These are phyloP conservation scores for Pseudevernia furfuracea DNA, from an alignment of 495 filamentous ascomycete species.

Conservation along the genomic window DNA sequence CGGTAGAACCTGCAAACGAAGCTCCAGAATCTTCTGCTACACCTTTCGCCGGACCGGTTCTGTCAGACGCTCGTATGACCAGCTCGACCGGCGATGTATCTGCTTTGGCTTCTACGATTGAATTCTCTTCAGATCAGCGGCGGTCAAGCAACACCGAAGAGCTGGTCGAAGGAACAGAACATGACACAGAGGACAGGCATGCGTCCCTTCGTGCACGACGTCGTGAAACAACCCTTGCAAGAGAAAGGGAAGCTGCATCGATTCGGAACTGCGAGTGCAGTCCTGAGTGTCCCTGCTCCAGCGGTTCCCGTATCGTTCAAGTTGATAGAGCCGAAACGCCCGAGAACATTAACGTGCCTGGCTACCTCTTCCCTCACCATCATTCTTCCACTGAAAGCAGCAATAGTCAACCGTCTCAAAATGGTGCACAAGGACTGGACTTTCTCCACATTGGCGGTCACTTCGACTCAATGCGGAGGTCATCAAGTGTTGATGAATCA, in stretches of 20 bases:
- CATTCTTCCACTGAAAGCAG: constrained; percentile 1
- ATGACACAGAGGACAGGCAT: constrained; percentile 1
- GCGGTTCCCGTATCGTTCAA: background rate
- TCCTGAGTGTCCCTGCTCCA: background rate
- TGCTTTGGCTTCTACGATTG: background rate
- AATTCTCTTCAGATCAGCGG: background rate
- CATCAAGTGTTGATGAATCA: constrained; percentile 1
- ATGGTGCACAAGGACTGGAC: background rate
- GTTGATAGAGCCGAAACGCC: background rate
- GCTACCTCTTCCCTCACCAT: background rate
- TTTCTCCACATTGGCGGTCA: background rate
- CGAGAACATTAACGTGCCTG: background rate
- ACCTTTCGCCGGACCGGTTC: too few species aligned
- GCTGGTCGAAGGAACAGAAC: background rate
- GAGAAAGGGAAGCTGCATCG: background rate
- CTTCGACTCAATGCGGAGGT: background rate
- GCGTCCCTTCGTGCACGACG: constrained; percentile 1
- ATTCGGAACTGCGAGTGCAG: background rate
- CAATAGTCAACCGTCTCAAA: constrained; percentile 8
- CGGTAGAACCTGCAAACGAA: too few species aligned
- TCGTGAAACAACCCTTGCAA: background rate
- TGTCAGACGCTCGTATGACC: too few species aligned
- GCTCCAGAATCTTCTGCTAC: too few species aligned
- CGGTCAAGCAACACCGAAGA: background rate
- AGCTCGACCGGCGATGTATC: background rate